phyloP scores from a whole-genome alignment of 2,329 filamentous ascomycete genomes.

The Emergomyces orientalis region DNA sequence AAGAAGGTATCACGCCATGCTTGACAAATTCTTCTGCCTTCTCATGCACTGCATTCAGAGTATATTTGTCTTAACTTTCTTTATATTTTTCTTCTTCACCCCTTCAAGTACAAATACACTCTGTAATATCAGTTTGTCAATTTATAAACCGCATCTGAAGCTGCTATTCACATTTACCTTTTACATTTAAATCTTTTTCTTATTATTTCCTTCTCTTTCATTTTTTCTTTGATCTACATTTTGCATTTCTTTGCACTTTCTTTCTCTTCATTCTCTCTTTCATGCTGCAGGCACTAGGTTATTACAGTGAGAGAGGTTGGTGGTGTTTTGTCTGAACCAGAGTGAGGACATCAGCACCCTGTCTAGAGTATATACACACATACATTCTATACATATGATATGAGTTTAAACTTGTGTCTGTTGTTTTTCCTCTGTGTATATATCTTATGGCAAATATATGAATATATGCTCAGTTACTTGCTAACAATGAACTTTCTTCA shows the following conservation, averaged over 20 bases:
- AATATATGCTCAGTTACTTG: too few species aligned
- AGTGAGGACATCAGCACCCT: too few species aligned
- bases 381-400: not conserved
- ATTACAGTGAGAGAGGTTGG: not conserved
- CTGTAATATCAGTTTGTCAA: not conserved
- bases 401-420: not conserved
- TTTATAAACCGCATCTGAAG: not conserved
- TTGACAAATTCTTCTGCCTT: not conserved
- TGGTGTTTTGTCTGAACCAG: not conserved
- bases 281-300: not conserved
- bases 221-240: not conserved
- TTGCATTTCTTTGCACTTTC: not conserved
- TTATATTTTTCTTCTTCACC: not conserved
- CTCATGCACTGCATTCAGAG: not conserved
- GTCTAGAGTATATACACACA: not conserved
- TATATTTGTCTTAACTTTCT: not conserved
- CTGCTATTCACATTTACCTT: not conserved
- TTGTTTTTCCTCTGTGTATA: too few species aligned
- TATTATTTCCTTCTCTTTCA: not conserved
- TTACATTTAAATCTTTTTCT: not conserved
- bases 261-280: not conserved
- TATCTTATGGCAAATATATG: not conserved
- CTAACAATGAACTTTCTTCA: too few species aligned
- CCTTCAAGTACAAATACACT: not conserved
- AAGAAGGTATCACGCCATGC: not conserved